Percentiles rank a stretch among this genome's conserved stretches.
Conservation (phyloP, 2,329 filamentous ascomycete genomes). For the Aspergillus tamarii region DNA sequence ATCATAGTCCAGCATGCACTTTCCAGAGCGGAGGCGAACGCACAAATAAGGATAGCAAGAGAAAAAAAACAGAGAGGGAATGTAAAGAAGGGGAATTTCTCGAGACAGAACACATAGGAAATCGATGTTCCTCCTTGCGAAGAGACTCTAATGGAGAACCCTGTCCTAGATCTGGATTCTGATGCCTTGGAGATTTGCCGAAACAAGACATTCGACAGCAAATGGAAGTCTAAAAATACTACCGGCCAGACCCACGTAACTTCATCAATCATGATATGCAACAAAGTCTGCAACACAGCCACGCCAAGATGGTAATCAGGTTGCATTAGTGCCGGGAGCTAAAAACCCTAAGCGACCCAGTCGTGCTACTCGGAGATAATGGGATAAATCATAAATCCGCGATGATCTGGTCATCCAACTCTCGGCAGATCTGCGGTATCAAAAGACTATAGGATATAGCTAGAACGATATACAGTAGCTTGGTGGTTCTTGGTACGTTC, state of each 20-base stretch:
- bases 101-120: no score
- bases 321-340: constrained; percentile 13
- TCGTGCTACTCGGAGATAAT: neutral
- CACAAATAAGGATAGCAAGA: no score
- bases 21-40: rapidly evolving
- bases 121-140: no score
- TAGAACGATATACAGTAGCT: neutral
- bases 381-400: neutral
- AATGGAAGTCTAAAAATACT: neutral
- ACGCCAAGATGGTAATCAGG: constrained; percentile 10
- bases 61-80: no score
- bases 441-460: neutral
- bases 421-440: neutral
- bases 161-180: neutral
- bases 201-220: neutral
- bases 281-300: neutral
- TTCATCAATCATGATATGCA: neutral
- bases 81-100: no score
- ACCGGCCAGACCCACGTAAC: neutral
- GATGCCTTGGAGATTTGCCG: neutral
- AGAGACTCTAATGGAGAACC: no score
- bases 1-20: no score
- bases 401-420: neutral
- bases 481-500: neutral
- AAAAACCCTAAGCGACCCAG: neutral